Evolutionary conservation across 352 stramenopile genomes (phyloP), one percentile per base, ranked within the genome.

Genomic region (Globisporangium splendens): DNA sequence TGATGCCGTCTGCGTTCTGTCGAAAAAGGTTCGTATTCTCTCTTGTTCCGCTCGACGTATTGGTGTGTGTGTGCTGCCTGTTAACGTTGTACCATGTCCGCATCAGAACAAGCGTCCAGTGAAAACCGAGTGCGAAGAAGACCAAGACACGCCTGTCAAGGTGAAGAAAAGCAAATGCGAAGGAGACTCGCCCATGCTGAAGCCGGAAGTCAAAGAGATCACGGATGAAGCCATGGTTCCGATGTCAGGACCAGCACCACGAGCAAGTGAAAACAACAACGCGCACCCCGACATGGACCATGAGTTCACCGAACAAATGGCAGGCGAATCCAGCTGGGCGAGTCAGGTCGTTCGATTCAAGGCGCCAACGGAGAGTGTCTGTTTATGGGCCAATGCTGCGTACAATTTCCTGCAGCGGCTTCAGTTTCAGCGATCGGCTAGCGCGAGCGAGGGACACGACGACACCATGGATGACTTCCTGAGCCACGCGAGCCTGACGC

Each of bases 351-450:
- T 62, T 52, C 76, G 74, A 1, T 91, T 91, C 63, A 72, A 73
- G 21, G 66, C 65, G 28, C 78, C 78, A 10, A 88, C 65, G 17
- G 70, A 73, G 18, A 60, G 68, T 3, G 44, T 89, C 1, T 88
- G 81, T 53, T 54, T 91, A 44, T 91, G 81, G 80, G 76, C 81
- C 6, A 91, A 91, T 48, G 81, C 78, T 14, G 81, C 81, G 38
- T 91, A 83, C 62, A 84, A 89, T 50, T 82, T 88, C 41, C 71
- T 91, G 10, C 70, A 79, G 44, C 74, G 81, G 7, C 50, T 91
- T 47, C 82, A 91, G 58, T 91, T 75, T 68, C 77, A 89, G 52
- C 67, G 68, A 18, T 54, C 63, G 13, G 18, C 56, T 28, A 44
- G 63, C n/a, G 20, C 58, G 2, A 24, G 52, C 33, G 61, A 48